phyloP scores from a whole-genome alignment of 2,329 filamentous ascomycete species.

The Colletotrichum noveboracense region DNA sequence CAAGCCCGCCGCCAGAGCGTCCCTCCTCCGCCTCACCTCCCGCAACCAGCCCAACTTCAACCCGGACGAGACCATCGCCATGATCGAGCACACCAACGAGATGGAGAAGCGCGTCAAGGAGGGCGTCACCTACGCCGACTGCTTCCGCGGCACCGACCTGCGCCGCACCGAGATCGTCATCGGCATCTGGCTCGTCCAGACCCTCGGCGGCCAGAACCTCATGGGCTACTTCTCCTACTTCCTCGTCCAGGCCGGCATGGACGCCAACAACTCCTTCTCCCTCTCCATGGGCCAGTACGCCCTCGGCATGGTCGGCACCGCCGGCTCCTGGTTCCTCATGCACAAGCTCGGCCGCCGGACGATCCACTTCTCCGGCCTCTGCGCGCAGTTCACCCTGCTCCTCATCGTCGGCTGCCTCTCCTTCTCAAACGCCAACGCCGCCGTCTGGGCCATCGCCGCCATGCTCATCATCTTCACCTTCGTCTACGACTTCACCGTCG shows the following conservation, averaged over 20 bases:
- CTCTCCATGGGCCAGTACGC: conserved; percentile 54
- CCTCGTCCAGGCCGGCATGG: conserved; percentile 50
- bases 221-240: conserved; percentile 36
- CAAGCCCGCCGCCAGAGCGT: conserved; percentile 42
- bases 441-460: conserved; percentile 48
- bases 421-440: conserved; percentile 36
- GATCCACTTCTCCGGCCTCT: conserved; percentile 52
- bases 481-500: conserved; percentile 59
- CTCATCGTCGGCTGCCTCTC: conserved; percentile 45
- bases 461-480: conserved; percentile 59
- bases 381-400: conserved; percentile 42
- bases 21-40: conserved; percentile 47
- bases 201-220: conserved; percentile 51
- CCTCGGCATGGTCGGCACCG: conserved; percentile 56
- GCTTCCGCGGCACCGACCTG: conserved; percentile 56
- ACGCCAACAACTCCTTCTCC: conserved; percentile 46
- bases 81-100: conserved; percentile 61
- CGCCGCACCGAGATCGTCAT: conserved; percentile 59
- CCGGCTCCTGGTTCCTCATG: conserved; percentile 57
- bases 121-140: conserved; percentile 53
- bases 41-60: conserved; percentile 44
- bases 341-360: conserved; percentile 52
- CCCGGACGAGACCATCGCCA: conserved; percentile 52
- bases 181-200: conserved; percentile 54
- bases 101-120: conserved; percentile 47